These are phyloP conservation scores for Ustilago tritici DNA, from an alignment of 1,284 basidiomycete genomes.

Conservation along the genomic window DNA sequence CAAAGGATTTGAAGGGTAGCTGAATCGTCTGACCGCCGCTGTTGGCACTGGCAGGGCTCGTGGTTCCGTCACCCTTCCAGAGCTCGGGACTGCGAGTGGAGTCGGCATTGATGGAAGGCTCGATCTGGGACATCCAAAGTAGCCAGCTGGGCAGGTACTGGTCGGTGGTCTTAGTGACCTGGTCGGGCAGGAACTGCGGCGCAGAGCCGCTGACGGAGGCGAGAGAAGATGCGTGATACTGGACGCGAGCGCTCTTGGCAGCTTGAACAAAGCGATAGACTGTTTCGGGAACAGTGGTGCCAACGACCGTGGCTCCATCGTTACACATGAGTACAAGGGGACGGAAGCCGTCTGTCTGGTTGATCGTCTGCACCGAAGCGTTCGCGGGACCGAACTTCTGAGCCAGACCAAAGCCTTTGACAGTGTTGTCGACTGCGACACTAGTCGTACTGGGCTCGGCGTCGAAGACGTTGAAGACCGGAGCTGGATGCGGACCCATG, in stretches of 20 bases:
- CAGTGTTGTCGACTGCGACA: constrained; percentile 26
- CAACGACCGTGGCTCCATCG: constrained; percentile 41
- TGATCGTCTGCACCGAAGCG: constrained; percentile 15
- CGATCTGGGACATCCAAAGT: constrained; percentile 44
- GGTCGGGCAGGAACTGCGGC: constrained; percentile 26
- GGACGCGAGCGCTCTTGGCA: constrained; percentile 37
- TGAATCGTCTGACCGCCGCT: not conserved
- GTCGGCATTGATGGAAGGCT: constrained; percentile 24
- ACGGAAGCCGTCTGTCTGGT: constrained; percentile 32
- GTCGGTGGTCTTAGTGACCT: constrained; percentile 25
- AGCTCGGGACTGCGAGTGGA: constrained; percentile 33
- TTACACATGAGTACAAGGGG: constrained; percentile 51
- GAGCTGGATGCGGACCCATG: constrained; percentile 37
- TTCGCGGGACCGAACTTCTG: constrained; percentile 23
- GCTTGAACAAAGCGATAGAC: constrained; percentile 44
- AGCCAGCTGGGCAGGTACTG: constrained; percentile 43
- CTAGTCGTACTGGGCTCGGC: constrained; percentile 24
- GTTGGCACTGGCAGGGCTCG: constrained; percentile 3
- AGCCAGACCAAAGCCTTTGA: constrained; percentile 32
- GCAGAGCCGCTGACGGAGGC: constrained; percentile 3
- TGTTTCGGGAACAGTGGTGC: constrained; percentile 31
- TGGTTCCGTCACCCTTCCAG: constrained; percentile 20
- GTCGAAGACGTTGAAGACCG: constrained; percentile 34
- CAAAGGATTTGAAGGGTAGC: not conserved
- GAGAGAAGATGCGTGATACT: constrained; percentile 16